Percentiles rank a stretch among this genome's conserved stretches.
These are phyloP conservation scores for Streptanthus diversifolius DNA, from an alignment of 345 rosid genomes.

Conservation along the genomic window DNA sequence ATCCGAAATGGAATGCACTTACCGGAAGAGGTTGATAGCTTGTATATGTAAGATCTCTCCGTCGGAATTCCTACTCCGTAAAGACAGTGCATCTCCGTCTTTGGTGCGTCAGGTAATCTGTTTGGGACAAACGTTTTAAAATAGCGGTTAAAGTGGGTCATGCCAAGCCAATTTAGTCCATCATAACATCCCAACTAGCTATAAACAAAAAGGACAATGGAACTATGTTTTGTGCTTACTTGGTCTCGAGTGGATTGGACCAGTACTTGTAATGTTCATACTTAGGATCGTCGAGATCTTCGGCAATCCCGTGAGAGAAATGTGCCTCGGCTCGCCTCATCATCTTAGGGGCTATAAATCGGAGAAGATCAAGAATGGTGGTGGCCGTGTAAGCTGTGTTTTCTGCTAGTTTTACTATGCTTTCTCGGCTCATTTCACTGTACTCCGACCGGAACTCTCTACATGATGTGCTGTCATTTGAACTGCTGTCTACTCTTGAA, in stretches of 20 bases:
- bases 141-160: too few species aligned
- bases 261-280: conserved; percentile 60
- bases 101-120: conserved; percentile 70
- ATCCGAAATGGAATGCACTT: conserved; percentile 64
- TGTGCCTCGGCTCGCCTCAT: conserved; percentile 64
- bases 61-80: conserved; percentile 76
- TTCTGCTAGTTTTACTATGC: conserved; percentile 41
- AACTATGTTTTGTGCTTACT: conserved; percentile 39
- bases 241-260: conserved; percentile 77
- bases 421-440: conserved; percentile 51
- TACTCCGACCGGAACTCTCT: conserved; percentile 59
- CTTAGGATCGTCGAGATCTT: conserved; percentile 60
- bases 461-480: conserved; percentile 32
- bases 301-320: conserved; percentile 75
- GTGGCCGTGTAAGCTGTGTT: conserved; percentile 54
- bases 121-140: neutral
- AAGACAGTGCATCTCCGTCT: conserved; percentile 62
- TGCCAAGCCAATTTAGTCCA: too few species aligned
- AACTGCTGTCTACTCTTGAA: neutral
- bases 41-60: conserved; percentile 66
- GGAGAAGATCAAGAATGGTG: conserved; percentile 48
- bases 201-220: neutral
- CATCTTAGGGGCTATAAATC: conserved; percentile 62
- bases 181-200: neutral
- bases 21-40: conserved; percentile 20